Evolutionary conservation across 169 alveolate species (phyloP).

Genomic region (Plasmodium vinckei): DNA sequence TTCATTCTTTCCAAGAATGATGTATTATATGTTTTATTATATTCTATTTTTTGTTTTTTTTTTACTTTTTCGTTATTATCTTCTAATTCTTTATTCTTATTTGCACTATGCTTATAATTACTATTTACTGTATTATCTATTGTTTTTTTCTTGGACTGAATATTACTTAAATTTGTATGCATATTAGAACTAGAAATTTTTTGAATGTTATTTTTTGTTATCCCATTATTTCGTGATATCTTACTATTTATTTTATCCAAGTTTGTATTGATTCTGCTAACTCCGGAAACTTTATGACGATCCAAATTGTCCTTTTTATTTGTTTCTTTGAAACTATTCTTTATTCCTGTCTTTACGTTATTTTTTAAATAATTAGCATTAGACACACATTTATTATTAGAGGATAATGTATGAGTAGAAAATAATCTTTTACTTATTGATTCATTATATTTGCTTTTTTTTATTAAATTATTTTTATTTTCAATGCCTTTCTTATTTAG

Average conservation of each 20-base stretch:
- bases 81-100: not conserved
- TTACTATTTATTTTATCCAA: not conserved
- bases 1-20: not conserved
- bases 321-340: conserved; percentile 13
- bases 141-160: too few species aligned
- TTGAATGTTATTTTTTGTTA: too few species aligned
- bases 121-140: not conserved
- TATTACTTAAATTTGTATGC: too few species aligned
- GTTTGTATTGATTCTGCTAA: not conserved
- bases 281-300: not conserved
- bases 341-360: conserved; percentile 21
- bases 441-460: not conserved
- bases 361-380: not conserved
- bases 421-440: not conserved
- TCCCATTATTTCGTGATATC: not conserved
- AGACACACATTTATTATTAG: not conserved
- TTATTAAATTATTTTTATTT: not conserved
- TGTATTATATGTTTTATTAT: not conserved
- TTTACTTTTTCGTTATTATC: not conserved
- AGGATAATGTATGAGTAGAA: conserved; percentile 19
- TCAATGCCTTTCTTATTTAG: not conserved
- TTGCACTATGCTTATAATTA: not conserved
- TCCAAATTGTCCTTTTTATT: not conserved
- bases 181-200: too few species aligned
- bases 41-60: not conserved